These are phyloP conservation scores for Russula ochroleuca DNA, from an alignment of 768 basidiomycete genomes.

Conservation along the genomic window DNA sequence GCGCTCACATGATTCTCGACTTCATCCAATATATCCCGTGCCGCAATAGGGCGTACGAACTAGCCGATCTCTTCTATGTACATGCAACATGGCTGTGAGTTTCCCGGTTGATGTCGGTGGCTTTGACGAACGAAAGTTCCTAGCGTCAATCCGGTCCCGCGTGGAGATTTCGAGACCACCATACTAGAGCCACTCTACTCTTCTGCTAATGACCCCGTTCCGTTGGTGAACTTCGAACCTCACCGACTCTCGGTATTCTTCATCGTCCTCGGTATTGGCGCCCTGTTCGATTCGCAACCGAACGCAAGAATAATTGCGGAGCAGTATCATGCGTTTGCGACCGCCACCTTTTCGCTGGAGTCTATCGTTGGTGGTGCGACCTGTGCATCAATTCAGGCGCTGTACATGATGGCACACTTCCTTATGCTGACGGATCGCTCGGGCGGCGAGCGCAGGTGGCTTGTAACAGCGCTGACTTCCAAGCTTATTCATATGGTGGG, in stretches of 20 bases:
- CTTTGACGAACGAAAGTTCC: not conserved
- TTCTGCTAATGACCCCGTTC: conserved; percentile 31
- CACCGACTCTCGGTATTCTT: conserved; percentile 53
- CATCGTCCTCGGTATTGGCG: conserved; percentile 46
- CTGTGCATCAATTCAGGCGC: conserved; percentile 44
- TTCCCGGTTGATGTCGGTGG: conserved; percentile 5
- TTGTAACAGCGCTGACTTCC: conserved; percentile 44
- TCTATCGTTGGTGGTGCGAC: conserved; percentile 44
- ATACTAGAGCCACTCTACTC: conserved; percentile 44
- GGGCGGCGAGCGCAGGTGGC: conserved; percentile 46
- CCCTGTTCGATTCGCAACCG: conserved; percentile 41
- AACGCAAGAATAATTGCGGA: conserved; percentile 34
- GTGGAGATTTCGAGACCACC: conserved; percentile 40
- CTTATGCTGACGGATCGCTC: conserved; percentile 42
- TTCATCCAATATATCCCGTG: conserved; percentile 43
- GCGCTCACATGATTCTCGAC: conserved; percentile 36
- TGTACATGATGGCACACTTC: conserved; percentile 44
- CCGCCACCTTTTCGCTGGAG: conserved; percentile 46
- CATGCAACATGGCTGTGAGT: conserved; percentile 48
- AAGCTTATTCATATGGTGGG: conserved; percentile 45
- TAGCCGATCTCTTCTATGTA: conserved; percentile 43
- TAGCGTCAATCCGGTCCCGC: conserved; percentile 46
- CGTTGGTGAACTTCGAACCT: conserved; percentile 39
- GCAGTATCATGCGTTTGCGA: conserved; percentile 45
- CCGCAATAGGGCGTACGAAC: conserved; percentile 38